Evolutionary conservation across 2,329 filamentous ascomycete genomes (phyloP).

Genomic region (Verticillium albo-atrum): DNA sequence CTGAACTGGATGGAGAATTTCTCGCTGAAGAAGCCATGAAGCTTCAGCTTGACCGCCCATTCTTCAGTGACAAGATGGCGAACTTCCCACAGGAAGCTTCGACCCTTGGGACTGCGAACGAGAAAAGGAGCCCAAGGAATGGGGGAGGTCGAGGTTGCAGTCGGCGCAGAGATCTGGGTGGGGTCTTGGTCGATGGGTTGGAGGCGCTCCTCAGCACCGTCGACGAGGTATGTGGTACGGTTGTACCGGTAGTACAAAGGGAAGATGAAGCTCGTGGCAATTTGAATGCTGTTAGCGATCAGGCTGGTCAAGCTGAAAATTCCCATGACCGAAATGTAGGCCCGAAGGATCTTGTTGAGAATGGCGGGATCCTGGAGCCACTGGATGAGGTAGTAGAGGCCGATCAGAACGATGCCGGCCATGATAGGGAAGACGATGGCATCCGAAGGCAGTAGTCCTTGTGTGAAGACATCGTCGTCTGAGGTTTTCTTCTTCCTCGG

Average conservation of each 20-base stretch:
- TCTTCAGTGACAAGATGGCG: slow-evolving; percentile 45
- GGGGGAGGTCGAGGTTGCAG: neutral
- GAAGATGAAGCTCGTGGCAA: slow-evolving; percentile 65
- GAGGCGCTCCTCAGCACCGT: slow-evolving; percentile 35
- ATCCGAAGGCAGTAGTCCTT: slow-evolving; percentile 69
- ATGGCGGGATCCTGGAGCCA: slow-evolving; percentile 78
- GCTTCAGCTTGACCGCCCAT: slow-evolving; percentile 43
- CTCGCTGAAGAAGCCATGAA: slow-evolving; percentile 47
- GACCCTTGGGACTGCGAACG: slow-evolving; percentile 18
- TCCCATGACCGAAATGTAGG: slow-evolving; percentile 78
- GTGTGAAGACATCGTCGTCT: slow-evolving; percentile 35
- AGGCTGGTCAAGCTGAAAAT: slow-evolving; percentile 72
- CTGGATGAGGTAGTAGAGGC: slow-evolving; percentile 84
- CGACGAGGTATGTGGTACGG: slow-evolving; percentile 40
- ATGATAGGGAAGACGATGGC: slow-evolving; percentile 80
- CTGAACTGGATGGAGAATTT: slow-evolving; percentile 51
- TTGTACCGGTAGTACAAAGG: slow-evolving; percentile 61
- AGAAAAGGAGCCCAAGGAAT: slow-evolving; percentile 10
- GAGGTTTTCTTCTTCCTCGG: slow-evolving; percentile 46
- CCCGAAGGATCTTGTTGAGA: slow-evolving; percentile 76
- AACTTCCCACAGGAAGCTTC: slow-evolving; percentile 40
- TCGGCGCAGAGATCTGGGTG: neutral
- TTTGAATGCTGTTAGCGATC: slow-evolving; percentile 64
- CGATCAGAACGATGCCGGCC: slow-evolving; percentile 66
- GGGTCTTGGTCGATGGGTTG: neutral